Percentiles rank a stretch among this genome's conserved stretches.
These are phyloP conservation scores for Nitzschia sp. DNA, from an alignment of 108 stramenopile genomes.

Conservation along the genomic window DNA sequence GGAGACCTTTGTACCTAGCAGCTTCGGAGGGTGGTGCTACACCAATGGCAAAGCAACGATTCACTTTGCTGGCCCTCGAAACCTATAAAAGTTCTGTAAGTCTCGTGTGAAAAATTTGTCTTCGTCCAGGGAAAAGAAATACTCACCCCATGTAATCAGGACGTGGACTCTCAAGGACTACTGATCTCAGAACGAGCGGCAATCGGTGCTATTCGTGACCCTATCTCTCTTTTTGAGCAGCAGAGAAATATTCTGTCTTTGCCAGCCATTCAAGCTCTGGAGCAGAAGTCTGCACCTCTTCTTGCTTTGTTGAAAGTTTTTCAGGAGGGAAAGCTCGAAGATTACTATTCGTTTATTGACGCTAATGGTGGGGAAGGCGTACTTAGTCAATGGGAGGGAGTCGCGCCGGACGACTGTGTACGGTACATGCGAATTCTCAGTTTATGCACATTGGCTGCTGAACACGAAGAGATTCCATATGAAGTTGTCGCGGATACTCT, in stretches of 20 bases:
- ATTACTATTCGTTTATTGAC: constrained; percentile 66
- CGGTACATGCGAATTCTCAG: constrained; percentile 84
- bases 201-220: constrained; percentile 80
- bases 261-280: constrained; percentile 69
- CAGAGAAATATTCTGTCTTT: constrained; percentile 68
- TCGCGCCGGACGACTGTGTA: constrained; percentile 58
- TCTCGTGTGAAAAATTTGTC: neutral
- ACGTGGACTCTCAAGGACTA: constrained; percentile 57
- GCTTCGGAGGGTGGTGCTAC: constrained; percentile 47
- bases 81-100: constrained; percentile 71
- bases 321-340: constrained; percentile 82
- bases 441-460: constrained; percentile 59
- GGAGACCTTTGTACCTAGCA: constrained; percentile 60
- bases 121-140: too few relatives aligned
- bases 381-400: constrained; percentile 46
- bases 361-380: constrained; percentile 67
- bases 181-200: constrained; percentile 70
- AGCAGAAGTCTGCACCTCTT: constrained; percentile 37
- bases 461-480: constrained; percentile 81
- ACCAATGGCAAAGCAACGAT: constrained; percentile 54
- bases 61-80: constrained; percentile 64
- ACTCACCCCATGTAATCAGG: constrained; percentile 1
- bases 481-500: constrained; percentile 68
- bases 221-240: constrained; percentile 71
- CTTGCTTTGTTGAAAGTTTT: constrained; percentile 75